Conservation (phyloP, 306 rosid species). For the Cicer judaicum region DNA sequence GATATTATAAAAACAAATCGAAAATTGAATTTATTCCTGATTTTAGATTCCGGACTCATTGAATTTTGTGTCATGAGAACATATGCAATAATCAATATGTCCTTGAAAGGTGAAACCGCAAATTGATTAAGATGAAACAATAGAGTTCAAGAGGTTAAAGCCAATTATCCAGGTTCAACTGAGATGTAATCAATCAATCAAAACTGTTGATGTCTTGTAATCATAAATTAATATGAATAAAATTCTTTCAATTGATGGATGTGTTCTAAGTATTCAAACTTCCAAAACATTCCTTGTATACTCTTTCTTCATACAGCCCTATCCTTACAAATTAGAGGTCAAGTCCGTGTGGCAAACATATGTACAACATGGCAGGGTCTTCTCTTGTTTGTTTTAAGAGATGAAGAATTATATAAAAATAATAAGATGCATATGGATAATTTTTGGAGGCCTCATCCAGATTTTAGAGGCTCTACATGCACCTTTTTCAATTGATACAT, state of each 20-base stretch:
- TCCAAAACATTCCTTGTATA: no score
- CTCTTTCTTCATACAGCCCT: no score
- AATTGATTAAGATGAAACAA: slow-evolving; percentile 27
- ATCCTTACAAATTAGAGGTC: no score
- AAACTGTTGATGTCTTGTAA: neutral
- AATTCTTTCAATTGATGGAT: neutral
- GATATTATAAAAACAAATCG: neutral
- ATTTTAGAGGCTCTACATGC: neutral
- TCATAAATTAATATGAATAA: neutral
- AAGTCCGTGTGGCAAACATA: no score
- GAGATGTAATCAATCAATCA: slow-evolving; percentile 4
- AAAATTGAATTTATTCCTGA: slow-evolving; percentile 23
- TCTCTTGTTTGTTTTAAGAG: neutral
- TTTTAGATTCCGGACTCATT: slow-evolving; percentile 35
- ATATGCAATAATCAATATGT: slow-evolving; percentile 16
- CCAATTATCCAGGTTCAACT: slow-evolving; percentile 28
- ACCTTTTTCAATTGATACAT: slow-evolving; percentile 16
- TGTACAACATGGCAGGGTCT: neutral
- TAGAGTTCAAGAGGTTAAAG: slow-evolving; percentile 25
- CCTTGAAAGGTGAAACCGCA: neutral
- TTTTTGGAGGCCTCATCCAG: neutral
- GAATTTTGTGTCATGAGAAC: slow-evolving; percentile 11
- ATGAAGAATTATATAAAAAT: neutral
- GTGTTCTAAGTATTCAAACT: neutral
- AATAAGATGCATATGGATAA: neutral